Evolutionary conservation across 345 rosid genomes (phyloP), one percentile per base, ranked within the genome.

Genomic region (Dimocarpus longan): DNA sequence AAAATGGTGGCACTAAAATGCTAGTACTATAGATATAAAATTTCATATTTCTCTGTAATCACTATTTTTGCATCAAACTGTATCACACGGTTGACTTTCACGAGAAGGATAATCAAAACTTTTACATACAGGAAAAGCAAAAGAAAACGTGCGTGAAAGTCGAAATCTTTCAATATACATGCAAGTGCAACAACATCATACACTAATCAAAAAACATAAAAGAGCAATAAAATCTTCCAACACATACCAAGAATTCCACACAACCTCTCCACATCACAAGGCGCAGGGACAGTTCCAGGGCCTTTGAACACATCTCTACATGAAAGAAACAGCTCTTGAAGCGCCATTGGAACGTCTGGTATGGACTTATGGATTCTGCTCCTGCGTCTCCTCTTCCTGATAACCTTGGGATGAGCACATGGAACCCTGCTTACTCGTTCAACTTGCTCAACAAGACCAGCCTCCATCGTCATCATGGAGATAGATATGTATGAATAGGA

Each of bases 251-350:
- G 85, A 67, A 91, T 73, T 76, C 64, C 22, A 80, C 88, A 78
- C 9, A 92, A 24, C 64, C 60, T 82, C 10, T 82, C 70, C 5
- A 89, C 93, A 78, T 89, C 87, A 24, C 37, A 71, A n/a, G 84
- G 81, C 4, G 77, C 54, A 65, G 94, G 97, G 74, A 88, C 90
- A 39, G 84, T 80, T 70, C 86, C 90, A 66, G 87, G 88, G 74
- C 92, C 92, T 77, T 79, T 85, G 82, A 92, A 92, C 8, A 89
- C 80, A 10, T 89, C 73, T 54, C 39, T 78, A 54, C 97, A 89
- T 0, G 87, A 74, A 79, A 65, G 81, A 78, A 81, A 91, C 18
- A 92, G 89, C 37, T 84, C 68, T 81, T 87, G 97, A 80, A 91
- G 73, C 7, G 66, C 83, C 66, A 5, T 54, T 12, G 88, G 68